These are phyloP conservation scores for Durio zibethinus DNA, from an alignment of 345 rosid species.

Conservation along the genomic window DNA sequence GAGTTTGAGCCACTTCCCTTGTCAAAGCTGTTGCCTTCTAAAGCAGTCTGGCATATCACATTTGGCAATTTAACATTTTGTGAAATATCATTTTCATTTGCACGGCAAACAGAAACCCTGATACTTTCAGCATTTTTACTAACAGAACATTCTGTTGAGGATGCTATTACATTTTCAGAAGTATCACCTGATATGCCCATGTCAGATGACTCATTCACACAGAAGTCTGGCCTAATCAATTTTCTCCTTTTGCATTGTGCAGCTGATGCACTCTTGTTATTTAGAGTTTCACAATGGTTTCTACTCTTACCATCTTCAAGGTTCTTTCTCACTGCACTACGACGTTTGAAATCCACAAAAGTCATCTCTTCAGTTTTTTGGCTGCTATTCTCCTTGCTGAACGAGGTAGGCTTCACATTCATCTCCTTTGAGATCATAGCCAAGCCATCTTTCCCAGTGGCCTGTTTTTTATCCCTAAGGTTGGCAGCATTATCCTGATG, in stretches of 20 bases:
- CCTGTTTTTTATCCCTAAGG: constrained; percentile 21
- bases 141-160: not conserved
- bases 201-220: constrained; percentile 17
- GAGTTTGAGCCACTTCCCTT: constrained; percentile 3
- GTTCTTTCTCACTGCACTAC: constrained; percentile 30
- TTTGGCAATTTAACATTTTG: not conserved
- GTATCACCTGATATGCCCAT: not conserved
- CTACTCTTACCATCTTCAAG: constrained; percentile 15
- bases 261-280: not conserved
- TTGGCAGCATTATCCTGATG: constrained; percentile 7
- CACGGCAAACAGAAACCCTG: not conserved
- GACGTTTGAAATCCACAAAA: constrained; percentile 56
- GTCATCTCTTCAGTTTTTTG: constrained; percentile 22
- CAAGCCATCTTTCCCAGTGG: not conserved
- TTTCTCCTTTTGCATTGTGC: constrained; percentile 42
- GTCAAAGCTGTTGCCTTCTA: constrained; percentile 4
- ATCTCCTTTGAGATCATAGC: constrained; percentile 22
- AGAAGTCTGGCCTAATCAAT: constrained; percentile 51
- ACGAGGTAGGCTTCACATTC: constrained; percentile 12
- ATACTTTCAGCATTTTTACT: constrained; percentile 3
- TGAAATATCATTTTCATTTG: not conserved
- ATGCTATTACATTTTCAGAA: not conserved
- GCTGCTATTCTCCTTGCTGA: constrained; percentile 21
- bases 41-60: not conserved
- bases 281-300: constrained; percentile 3